Evolutionary conservation across 2,329 filamentous ascomycete genomes (phyloP).

Genomic region (Talaromyces sp.): DNA sequence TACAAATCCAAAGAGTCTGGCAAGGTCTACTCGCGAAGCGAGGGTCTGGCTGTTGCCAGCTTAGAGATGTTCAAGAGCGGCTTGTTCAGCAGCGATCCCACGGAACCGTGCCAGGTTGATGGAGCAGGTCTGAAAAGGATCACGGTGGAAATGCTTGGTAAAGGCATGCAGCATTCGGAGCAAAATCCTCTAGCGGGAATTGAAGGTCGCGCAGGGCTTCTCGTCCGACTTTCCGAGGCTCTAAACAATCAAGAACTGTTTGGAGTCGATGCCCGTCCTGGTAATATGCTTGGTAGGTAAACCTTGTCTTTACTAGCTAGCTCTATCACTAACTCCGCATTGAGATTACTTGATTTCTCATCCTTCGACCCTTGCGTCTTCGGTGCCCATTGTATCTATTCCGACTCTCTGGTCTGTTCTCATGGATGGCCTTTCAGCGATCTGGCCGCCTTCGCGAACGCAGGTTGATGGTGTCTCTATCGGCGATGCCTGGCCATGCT

Average conservation of each 20-base stretch:
- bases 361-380: constrained; percentile 80
- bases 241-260: constrained; percentile 78
- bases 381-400: constrained; percentile 77
- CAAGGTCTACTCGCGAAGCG: constrained; percentile 73
- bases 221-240: constrained; percentile 69
- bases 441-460: constrained; percentile 85
- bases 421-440: constrained; percentile 76
- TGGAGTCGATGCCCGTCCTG: constrained; percentile 74
- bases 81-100: constrained; percentile 74
- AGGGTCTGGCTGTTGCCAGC: constrained; percentile 73
- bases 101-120: constrained; percentile 85
- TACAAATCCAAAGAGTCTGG: constrained; percentile 90
- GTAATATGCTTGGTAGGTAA: constrained; percentile 80
- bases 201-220: constrained; percentile 73
- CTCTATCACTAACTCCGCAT: constrained; percentile 5
- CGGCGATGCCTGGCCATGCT: constrained; percentile 91
- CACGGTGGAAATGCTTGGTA: constrained; percentile 67
- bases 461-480: constrained; percentile 80
- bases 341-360: constrained; percentile 88
- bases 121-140: constrained; percentile 69
- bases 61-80: constrained; percentile 93
- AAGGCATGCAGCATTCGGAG: constrained; percentile 76
- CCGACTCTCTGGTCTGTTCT: constrained; percentile 87
- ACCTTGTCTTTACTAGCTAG: not conserved
- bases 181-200: constrained; percentile 78